phyloP scores from a whole-genome alignment of 352 stramenopile species.

The Phytophthora tubulina region DNA sequence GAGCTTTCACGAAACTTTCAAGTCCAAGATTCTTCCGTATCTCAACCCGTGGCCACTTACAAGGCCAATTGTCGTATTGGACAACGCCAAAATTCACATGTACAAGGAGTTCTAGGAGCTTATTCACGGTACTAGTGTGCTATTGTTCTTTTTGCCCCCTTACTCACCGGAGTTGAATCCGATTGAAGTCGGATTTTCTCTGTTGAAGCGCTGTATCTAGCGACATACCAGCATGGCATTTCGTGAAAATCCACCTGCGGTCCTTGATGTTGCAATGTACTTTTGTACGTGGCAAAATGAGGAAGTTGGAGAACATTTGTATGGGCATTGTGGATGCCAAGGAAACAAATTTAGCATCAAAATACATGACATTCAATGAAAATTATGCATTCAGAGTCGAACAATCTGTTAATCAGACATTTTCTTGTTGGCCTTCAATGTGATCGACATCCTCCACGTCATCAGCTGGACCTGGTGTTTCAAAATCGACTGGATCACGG shows the following conservation, averaged over 20 bases:
- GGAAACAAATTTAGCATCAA: conserved; percentile 8
- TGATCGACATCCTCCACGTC: conserved; percentile 22
- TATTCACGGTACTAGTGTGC: not conserved
- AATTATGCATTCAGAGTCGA: too few species aligned
- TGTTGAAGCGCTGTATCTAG: conserved; percentile 18
- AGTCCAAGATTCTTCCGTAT: conserved; percentile 2
- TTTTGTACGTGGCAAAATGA: conserved; percentile 7
- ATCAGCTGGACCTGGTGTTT: not conserved
- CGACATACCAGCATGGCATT: conserved; percentile 9
- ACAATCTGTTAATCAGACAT: too few species aligned
- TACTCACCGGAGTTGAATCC: conserved; percentile 9
- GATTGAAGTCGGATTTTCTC: conserved; percentile 17
- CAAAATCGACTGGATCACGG: conserved; percentile 4
- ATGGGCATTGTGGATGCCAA: not conserved
- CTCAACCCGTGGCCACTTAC: conserved; percentile 28
- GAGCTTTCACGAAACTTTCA: conserved; percentile 33
- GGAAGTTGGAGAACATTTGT: not conserved
- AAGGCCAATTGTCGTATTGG: conserved; percentile 30
- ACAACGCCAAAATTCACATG: conserved; percentile 28
- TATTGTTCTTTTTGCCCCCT: conserved; percentile 8
- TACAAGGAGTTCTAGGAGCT: conserved; percentile 7
- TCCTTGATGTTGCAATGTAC: conserved; percentile 2
- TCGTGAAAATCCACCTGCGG: not conserved
- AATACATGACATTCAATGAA: not conserved
- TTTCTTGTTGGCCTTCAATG: conserved; percentile 1